Evolutionary conservation across 352 stramenopile species (phyloP).

Genomic region (Phytophthora macrochlamydospora): DNA sequence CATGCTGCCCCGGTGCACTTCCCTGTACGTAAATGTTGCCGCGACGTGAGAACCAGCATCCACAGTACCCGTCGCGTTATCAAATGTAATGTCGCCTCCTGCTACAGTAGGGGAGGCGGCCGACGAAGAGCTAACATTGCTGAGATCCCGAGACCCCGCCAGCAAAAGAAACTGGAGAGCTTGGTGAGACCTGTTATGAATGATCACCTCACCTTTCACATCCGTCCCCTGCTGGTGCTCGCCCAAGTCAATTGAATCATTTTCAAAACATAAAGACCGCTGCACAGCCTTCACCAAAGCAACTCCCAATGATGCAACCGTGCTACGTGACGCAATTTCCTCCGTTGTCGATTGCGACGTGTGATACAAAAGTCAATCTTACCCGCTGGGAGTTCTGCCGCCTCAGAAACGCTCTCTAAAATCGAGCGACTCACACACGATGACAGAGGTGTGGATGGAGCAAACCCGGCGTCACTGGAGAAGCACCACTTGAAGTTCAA

Average conservation of each 20-base stretch:
- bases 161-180: conserved; percentile 78
- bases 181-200: conserved; percentile 74
- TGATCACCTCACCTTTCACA: conserved; percentile 60
- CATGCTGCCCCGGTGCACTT: conserved; percentile 67
- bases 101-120: conserved; percentile 26
- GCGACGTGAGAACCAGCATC: conserved; percentile 48
- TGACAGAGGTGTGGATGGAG: conserved; percentile 59
- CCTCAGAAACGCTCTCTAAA: conserved; percentile 64
- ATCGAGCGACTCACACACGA: conserved; percentile 74
- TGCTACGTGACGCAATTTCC: conserved; percentile 13
- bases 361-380: conserved; percentile 61
- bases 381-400: conserved; percentile 55
- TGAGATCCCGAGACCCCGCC: conserved; percentile 49
- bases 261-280: conserved; percentile 68
- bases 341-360: conserved; percentile 22
- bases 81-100: conserved; percentile 72
- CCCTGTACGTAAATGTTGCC: conserved; percentile 79
- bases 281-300: conserved; percentile 73
- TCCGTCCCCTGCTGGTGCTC: conserved; percentile 76
- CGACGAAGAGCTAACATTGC: conserved; percentile 18
- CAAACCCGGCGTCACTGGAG: conserved; percentile 63
- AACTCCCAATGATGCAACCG: conserved; percentile 52
- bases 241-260: conserved; percentile 74
- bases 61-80: conserved; percentile 75
- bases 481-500: conserved; percentile 77